A percentile compares a stretch with the other conserved stretches of the same genome.
Conservation (phyloP, 2,329 filamentous ascomycete species). For the Fusarium dlaminii region DNA sequence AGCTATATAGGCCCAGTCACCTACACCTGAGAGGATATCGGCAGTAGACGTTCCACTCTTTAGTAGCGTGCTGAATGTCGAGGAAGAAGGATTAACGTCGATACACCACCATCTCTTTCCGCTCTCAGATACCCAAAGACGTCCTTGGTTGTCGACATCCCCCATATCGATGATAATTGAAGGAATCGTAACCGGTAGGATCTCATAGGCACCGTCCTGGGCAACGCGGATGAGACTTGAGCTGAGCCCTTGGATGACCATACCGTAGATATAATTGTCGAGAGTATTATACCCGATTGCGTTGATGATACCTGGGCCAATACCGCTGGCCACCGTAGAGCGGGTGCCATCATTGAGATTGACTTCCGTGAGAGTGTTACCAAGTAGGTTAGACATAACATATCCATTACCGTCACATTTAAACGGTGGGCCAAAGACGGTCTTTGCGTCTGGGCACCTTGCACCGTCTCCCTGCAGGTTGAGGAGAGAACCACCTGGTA, state of each 20-base stretch:
- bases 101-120: background rate
- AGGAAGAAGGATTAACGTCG: background rate
- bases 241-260: background rate
- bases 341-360: background rate
- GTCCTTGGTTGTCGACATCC: background rate
- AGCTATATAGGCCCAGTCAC: background rate
- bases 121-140: background rate
- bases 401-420: background rate
- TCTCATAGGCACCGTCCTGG: background rate
- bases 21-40: background rate
- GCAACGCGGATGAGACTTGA: background rate
- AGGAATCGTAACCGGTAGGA: background rate
- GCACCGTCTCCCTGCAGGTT: conserved; percentile 20
- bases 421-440: background rate
- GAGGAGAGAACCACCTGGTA: background rate
- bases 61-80: background rate
- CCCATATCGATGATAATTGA: background rate
- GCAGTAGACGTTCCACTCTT: background rate
- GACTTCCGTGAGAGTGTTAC: background rate
- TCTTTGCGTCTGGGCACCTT: conserved; percentile 12
- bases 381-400: background rate
- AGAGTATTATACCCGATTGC: background rate
- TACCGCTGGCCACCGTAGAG: background rate
- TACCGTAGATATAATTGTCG: background rate
- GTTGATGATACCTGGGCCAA: background rate